Evolutionary conservation across 768 basidiomycete genomes (phyloP).

Genomic region (Trametopsis cervina): DNA sequence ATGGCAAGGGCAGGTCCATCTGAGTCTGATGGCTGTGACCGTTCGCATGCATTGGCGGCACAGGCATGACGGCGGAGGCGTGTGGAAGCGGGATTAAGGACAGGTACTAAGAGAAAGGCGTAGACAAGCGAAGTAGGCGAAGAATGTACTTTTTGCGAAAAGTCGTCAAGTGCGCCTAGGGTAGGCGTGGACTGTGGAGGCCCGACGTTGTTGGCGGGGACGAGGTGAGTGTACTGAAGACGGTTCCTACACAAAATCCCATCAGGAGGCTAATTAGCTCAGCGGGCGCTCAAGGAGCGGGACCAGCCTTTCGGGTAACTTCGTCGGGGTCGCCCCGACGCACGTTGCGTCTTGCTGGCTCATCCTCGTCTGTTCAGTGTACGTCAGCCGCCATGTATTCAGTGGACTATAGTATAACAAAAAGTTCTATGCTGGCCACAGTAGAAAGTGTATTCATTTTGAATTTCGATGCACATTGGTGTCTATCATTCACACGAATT

Average conservation of each 20-base stretch:
- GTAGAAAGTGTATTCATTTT: too few species aligned
- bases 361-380: too few species aligned
- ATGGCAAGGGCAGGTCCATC: not conserved
- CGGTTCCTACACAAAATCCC: not conserved
- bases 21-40: conserved; percentile 1
- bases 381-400: too few species aligned
- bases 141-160: conserved; percentile 9
- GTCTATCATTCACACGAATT: too few species aligned
- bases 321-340: too few species aligned
- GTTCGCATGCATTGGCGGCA: not conserved
- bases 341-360: too few species aligned
- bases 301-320: not conserved
- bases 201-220: conserved; percentile 2
- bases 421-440: too few species aligned
- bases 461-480: too few species aligned
- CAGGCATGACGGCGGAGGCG: conserved; percentile 7
- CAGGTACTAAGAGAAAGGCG: conserved; percentile 3
- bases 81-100: not conserved
- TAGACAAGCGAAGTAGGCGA: not conserved
- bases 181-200: not conserved
- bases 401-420: too few species aligned
- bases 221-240: not conserved
- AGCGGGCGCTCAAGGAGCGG: not conserved
- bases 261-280: not conserved
- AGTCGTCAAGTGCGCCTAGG: not conserved